Evolutionary conservation across 1,284 basidiomycete species (phyloP), one percentile per base, ranked within the genome.

Genomic region (Pholiota adiposa): DNA sequence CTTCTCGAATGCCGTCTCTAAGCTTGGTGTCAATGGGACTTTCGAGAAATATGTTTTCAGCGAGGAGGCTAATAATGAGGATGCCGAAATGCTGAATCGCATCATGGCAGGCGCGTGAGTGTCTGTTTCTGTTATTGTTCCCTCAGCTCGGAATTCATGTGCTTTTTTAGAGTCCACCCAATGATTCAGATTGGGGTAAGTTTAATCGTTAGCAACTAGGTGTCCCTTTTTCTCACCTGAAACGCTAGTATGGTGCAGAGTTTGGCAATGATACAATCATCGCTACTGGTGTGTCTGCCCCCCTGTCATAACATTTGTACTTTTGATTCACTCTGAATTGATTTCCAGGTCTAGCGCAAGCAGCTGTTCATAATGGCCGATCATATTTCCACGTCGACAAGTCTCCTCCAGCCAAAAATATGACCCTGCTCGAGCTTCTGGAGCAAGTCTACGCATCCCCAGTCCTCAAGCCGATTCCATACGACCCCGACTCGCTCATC

Each of bases 111-210:
- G 88, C 64, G 77, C 78, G 85, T 83, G 63, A 75, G 84, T 77
- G 25, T 38, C 51, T 27, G 51, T 56, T 8, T 18, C 19, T 12
- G 12, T 29, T 36, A 21, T 27, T 44, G 25, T 58, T 62, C 1
- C 50, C 66, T 12, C 66, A 40, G 29, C 6, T 40, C 54, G 41
- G 38, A 50, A 52, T 50, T 33, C 33, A 36, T 31, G 14, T 14
- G 14, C 21, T 41, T 23, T 12, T 52, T n/a, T 61, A 86, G 83
- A 3, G 56, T 82, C 3, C 83, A 92, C 70, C 87, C 88, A 0
- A 74, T 88, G 54, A 90, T 92, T 43, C 85, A 88, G 66, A 72
- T 83, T 31, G 89, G 88, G 40, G 85, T 87, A 70, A 58, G 82
- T 75, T 16, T 50, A 21, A n/a, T 36, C 18, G 33, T 27, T 18